Evolutionary conservation across 2,329 filamentous ascomycete species (phyloP), one percentile per base, ranked within the genome.

Genomic region (Hypoxylon sp.): DNA sequence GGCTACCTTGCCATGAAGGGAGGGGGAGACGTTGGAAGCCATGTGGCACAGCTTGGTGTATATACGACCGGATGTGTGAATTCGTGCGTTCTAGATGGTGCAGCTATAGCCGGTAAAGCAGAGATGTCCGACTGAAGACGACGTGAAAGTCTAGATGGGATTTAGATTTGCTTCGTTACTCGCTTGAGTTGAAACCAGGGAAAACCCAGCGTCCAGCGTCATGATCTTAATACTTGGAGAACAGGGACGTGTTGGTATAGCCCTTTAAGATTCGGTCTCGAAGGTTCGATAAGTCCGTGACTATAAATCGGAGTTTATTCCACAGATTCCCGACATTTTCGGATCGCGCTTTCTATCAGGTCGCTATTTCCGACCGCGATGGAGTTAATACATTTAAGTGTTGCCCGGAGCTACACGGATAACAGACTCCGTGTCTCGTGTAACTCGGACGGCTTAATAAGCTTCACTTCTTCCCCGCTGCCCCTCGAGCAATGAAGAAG

Each of bases 201-300:
- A 54, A 9, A 11, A 9, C 5, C 18, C 40, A 48, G 26, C 20
- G 30, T 50, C 30, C 28, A 49, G 40, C 46, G 16, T 48, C 32
- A 30, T 1, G 50, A 28, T 45, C 59, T 63, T 59, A 60, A 59
- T 53, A 53, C n/a, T n/a, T 61, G 24, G 16, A 24, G 3, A 18
- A 2, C 16, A 38, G 12, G 11, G 12, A 42, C n/a, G 4, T 3
- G 20, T 20, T 50, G 12, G 4, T 48, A 18, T 24, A 22, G 12
- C n/a, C 18, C 20, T 20, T 2, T 20, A 18, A 53, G 20, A 54
- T 20, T 42, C 11, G 28, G 16, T 12, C 22, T 60, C 30, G 1
- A 60, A 56, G 51, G 36, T 49, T 54, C 59, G 59, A 60, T 60
- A 66, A 66, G 11, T 66, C 59, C 59, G 59, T 49, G 24, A 28